A percentile compares a stretch with the other conserved stretches of the same genome.
These are phyloP conservation scores for Aspergillus sclerotiicarbonarius DNA, from an alignment of 495 filamentous ascomycete genomes.

Conservation along the genomic window DNA sequence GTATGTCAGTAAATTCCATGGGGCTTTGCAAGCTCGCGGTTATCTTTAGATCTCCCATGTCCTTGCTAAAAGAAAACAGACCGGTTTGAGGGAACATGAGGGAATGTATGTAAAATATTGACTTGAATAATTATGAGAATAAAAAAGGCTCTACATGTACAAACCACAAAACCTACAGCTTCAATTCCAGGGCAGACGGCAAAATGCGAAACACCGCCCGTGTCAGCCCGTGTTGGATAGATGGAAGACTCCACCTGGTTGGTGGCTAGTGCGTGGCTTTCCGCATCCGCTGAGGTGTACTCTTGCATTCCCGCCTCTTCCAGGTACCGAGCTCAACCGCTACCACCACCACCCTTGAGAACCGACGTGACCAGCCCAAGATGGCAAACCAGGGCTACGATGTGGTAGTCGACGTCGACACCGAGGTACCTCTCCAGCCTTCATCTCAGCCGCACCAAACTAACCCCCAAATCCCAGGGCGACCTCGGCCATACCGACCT, in stretches of 20 bases:
- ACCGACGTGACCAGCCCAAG: constrained; percentile 25
- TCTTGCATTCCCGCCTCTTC: constrained; percentile 19
- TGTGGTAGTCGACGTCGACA: constrained; percentile 94
- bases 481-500: constrained; percentile 98
- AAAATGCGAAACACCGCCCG: background rate
- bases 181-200: background rate
- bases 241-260: constrained; percentile 1
- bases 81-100: background rate
- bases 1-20: constrained; percentile 31
- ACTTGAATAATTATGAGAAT: background rate
- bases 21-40: constrained; percentile 20
- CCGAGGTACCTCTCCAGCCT: constrained; percentile 60
- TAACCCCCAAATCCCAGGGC: constrained; percentile 54
- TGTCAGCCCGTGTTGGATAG: background rate
- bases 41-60: constrained; percentile 7
- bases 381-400: constrained; percentile 92
- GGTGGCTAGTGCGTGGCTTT: constrained; percentile 25
- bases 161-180: background rate
- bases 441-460: background rate
- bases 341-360: constrained; percentile 16
- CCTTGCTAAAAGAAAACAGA: background rate
- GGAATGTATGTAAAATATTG: background rate
- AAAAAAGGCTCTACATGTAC: background rate
- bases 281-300: constrained; percentile 21
- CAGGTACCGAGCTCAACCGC: background rate